Conservation (phyloP, 2,329 filamentous ascomycete species). For the Phyllosticta citrichinensis region DNA sequence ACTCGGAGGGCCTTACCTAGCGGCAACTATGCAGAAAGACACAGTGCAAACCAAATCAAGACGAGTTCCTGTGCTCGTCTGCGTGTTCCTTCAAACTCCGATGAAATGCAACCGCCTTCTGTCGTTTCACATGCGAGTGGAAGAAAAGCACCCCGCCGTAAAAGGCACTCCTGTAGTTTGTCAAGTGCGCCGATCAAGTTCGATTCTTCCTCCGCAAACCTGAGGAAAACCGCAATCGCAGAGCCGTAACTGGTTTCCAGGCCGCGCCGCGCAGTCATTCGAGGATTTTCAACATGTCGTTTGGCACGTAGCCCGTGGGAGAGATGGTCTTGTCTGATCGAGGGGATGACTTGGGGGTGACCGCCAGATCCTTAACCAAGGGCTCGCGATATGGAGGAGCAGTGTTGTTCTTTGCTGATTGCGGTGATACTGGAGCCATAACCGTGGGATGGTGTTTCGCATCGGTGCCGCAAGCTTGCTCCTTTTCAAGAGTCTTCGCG, state of each 20-base stretch:
- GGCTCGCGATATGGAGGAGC: conserved; percentile 12
- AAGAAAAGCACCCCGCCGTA: not conserved
- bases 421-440: conserved; percentile 21
- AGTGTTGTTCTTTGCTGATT: conserved; percentile 24
- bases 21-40: not conserved
- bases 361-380: not conserved
- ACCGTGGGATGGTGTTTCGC: conserved; percentile 13
- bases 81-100: not conserved
- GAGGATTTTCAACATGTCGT: not conserved
- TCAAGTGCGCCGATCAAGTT: not conserved
- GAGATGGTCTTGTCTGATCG: not conserved
- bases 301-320: not conserved
- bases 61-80: not conserved
- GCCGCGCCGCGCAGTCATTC: conserved; percentile 1
- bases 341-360: not conserved
- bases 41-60: not conserved
- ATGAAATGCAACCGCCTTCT: not conserved
- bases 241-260: not conserved
- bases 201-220: not conserved
- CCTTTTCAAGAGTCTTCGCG: not conserved
- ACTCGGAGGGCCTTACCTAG: not conserved
- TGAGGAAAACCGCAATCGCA: not conserved
- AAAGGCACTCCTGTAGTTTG: not conserved
- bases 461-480: conserved; percentile 1
- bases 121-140: not conserved